Conservation (phyloP, 306 rosid genomes). For the Vigna nakashimae region DNA sequence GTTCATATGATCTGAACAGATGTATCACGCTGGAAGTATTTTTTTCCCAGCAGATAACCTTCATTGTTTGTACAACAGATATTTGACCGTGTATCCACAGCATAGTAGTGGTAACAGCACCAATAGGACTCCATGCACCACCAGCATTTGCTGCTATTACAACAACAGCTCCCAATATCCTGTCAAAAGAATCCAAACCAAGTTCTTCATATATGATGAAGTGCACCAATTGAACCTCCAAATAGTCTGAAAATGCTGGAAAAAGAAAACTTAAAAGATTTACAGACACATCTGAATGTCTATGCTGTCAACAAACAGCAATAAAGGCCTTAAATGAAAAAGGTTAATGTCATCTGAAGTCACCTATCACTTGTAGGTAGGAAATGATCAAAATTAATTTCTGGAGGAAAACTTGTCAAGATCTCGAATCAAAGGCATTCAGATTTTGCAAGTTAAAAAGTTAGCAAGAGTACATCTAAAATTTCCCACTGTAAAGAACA, state of each 20-base stretch:
- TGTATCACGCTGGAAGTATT: constrained; percentile 5
- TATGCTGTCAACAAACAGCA: constrained; percentile 8
- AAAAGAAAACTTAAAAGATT: constrained; percentile 25
- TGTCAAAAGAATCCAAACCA: constrained; percentile 55
- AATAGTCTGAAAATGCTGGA: constrained; percentile 16
- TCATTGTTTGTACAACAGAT: constrained; percentile 78
- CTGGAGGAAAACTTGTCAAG: constrained; percentile 18
- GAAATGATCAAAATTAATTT: neutral
- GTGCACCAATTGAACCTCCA: constrained; percentile 9
- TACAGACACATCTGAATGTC: constrained; percentile 4
- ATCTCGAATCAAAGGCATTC: neutral
- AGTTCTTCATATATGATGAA: constrained; percentile 22
- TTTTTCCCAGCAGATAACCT: constrained; percentile 53
- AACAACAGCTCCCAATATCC: constrained; percentile 95
- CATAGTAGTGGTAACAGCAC: constrained; percentile 98
- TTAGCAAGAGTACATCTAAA: neutral
- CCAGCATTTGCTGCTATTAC: constrained; percentile 99
- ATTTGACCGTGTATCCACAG: constrained; percentile 98
- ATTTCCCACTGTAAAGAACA: neutral
- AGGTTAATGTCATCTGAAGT: neutral
- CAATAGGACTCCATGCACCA: constrained; percentile 99
- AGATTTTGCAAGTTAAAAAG: constrained; percentile 15
- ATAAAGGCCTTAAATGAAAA: neutral
- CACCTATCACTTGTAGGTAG: neutral
- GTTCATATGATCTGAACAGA: too few species aligned